Base-by-base conservation (phyloP, 2,329 filamentous ascomycete species). In the Trichoderma citrinoviride region DNA sequence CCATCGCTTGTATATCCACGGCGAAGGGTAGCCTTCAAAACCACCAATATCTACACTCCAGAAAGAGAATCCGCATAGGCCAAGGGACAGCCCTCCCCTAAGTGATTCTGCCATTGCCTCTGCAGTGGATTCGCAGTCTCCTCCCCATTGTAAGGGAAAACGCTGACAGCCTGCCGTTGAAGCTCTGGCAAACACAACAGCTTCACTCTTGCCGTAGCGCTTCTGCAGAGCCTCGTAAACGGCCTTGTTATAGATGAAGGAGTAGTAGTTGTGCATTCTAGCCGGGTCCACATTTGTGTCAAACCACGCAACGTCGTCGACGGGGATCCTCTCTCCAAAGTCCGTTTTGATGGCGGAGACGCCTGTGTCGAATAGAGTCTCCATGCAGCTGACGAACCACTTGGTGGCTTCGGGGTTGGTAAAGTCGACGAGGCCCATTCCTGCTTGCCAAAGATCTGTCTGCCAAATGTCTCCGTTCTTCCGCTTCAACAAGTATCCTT, bases 251-350 rank as follows among this genome's bases (percentile, higher is more conserved):
- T 90, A 92, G 3, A 87, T 76, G 71, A 89, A 88, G n/a, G 89
- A 82, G 74, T 91, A 92, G 78, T 85, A 91, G 76, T 92, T 92
- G 77, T 91, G 90, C 89, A 92, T 92, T 70, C 84, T 84, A 57
- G 79, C 79, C 1, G 88, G 83, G 69, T 91, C 87, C 47, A 81
- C 75, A 5, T 78, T 79, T 54, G 78, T 72, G 69, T 91, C 87
- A 71, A 85, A 79, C 83, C 88, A 92, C 68, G 84, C 80, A 6
- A 91, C 84, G 68, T 89, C 86, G 55, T 83, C 80, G 5, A 83
- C 84, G 0, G 89, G 89, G 61, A 92, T 87, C 27, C 89, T 83
- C 77, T 92, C 89, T 62, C 88, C 89, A 74, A 92, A 92, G 72
- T 92, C 89, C 7, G 89, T 91, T 77, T 92, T 92, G 80, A 92